Base-by-base conservation (phyloP, 169 alveolate genomes). In the Pseudocohnilembus persalinus region DNA sequence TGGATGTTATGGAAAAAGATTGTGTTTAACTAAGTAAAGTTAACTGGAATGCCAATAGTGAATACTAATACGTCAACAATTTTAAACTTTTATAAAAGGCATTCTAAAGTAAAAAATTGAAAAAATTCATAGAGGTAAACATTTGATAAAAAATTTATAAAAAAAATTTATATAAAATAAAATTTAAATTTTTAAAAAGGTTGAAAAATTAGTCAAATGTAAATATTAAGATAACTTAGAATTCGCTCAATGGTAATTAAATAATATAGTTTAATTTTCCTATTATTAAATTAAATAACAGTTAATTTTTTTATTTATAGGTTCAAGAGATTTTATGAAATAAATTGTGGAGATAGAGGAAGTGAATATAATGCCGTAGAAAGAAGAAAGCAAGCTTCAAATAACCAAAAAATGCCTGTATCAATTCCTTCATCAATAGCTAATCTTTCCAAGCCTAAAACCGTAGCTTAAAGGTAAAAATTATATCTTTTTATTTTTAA, bases 201-300 rank as follows among this genome's bases (percentile, higher is more conserved):
- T 79, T 29, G 31, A 29, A 35, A 91, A 92, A 81, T 91, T 94
- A 35, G 95, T 97, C 29, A 98, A 96, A 81, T 99, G 99, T 28
- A 97, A 97, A 85, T 97, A 97, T 92, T 97, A 97, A 83, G 99
- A 98, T 89, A 97, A 98, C 91, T 94, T 97, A 76, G 99, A 98
- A 90, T 97, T 99, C 91, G 88, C 98, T 65, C 99, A 99, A 91
- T 99, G 99, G 99, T 87, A 49, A 11, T 49, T 49, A 49, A 49
- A 49, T 11, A 11, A 11, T 11, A 49, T 11, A 11, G 20, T n/a
- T n/a, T n/a, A n/a, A n/a, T n/a, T n/a, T n/a, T n/a, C n/a, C n/a
- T n/a, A n/a, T n/a, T n/a, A n/a, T n/a, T n/a, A 49, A 49, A 11
- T 49, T 49, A 11, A 49, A 49, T 49, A 11, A 20, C 4, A 11